A percentile compares a stretch with the other conserved stretches of the same genome.
These are phyloP conservation scores for Xerocomus amazonicus DNA, from an alignment of 1,284 basidiomycete species.

Conservation along the genomic window DNA sequence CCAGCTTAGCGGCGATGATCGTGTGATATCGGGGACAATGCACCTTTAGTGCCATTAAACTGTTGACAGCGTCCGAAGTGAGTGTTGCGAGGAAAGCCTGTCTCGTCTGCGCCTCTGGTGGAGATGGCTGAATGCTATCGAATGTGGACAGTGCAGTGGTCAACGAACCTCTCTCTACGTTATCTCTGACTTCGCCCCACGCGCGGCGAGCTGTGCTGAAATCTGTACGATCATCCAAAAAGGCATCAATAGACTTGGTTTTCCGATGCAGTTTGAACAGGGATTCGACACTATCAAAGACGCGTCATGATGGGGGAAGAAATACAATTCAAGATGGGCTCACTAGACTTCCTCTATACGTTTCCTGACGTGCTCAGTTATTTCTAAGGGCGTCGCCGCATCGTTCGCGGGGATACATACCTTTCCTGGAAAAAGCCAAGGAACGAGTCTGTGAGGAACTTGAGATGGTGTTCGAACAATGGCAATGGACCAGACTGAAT, in stretches of 20 bases:
- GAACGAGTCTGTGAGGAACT: conserved; percentile 69
- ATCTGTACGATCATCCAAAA: conserved; percentile 61
- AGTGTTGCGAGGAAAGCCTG: conserved; percentile 73
- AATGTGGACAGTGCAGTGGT: neutral
- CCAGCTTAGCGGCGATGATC: conserved; percentile 4
- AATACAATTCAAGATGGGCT: conserved; percentile 29
- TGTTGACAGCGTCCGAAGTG: conserved; percentile 67
- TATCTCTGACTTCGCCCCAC: conserved; percentile 83
- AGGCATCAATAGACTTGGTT: conserved; percentile 62
- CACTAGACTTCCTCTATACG: conserved; percentile 82
- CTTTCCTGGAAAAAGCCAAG: conserved; percentile 83
- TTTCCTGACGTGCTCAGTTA: conserved; percentile 46
- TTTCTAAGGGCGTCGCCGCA: neutral
- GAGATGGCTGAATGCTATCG: neutral
- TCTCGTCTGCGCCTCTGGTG: conserved; percentile 74
- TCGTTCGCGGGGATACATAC: conserved; percentile 40
- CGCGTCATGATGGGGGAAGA: conserved; percentile 8
- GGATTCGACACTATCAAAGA: conserved; percentile 57
- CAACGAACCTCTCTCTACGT: conserved; percentile 67
- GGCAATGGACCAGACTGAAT: conserved; percentile 55
- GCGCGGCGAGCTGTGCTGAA: conserved; percentile 61
- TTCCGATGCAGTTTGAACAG: conserved; percentile 69
- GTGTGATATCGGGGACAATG: conserved; percentile 7
- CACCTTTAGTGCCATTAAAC: conserved; percentile 66
- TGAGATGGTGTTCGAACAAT: conserved; percentile 69